These are phyloP conservation scores for Cytidiella melzeri DNA, from an alignment of 768 basidiomycete genomes.

Conservation along the genomic window DNA sequence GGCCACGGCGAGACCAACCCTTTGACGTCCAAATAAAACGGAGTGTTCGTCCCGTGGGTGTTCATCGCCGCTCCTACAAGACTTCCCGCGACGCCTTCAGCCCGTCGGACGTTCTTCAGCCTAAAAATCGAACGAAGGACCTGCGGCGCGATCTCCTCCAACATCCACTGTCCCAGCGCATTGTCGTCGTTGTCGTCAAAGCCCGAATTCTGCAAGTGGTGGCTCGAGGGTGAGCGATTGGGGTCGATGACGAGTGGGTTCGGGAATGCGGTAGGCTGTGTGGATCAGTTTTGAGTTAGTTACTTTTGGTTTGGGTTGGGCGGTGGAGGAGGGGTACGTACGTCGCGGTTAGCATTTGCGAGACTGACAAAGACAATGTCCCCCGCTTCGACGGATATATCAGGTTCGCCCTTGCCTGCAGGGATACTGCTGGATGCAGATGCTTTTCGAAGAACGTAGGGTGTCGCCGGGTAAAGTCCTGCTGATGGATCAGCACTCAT, in stretches of 20 bases:
- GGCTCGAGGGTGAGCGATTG: conserved; percentile 27
- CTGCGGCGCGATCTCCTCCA: conserved; percentile 31
- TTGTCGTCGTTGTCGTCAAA: too few species aligned
- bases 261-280: conserved; percentile 36
- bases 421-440: conserved; percentile 28
- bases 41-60: conserved; percentile 27
- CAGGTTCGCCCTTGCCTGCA: conserved; percentile 29
- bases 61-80: conserved; percentile 26
- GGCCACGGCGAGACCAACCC: conserved; percentile 18
- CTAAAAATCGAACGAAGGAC: conserved; percentile 41
- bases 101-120: conserved; percentile 39
- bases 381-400: conserved; percentile 31
- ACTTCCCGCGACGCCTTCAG: conserved; percentile 36
- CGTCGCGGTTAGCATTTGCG: conserved; percentile 39
- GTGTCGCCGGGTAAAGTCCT: background rate
- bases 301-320: background rate
- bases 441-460: conserved; percentile 30
- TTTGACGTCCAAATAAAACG: conserved; percentile 21
- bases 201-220: conserved; percentile 27
- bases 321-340: conserved; percentile 7
- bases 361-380: conserved; percentile 37
- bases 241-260: conserved; percentile 36
- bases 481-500: background rate
- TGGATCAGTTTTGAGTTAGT: conserved; percentile 13
- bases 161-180: conserved; percentile 29